phyloP scores from a whole-genome alignment of 768 basidiomycete genomes.

The Hericium rajendrae region DNA sequence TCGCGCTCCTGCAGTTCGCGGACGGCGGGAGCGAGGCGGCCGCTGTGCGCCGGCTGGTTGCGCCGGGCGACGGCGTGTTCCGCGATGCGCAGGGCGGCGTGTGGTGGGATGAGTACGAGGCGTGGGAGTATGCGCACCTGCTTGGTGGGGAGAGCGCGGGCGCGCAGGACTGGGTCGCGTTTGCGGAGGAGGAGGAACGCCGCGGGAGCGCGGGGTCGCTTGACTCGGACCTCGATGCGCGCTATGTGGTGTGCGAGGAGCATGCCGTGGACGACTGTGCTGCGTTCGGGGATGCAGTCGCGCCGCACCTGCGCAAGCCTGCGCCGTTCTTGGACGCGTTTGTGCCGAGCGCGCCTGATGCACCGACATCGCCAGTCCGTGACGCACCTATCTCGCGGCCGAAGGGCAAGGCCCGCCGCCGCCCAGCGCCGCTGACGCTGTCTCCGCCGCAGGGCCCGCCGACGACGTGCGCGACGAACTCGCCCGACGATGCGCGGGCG shows the following conservation, averaged over 20 bases:
- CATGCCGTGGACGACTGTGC: not conserved
- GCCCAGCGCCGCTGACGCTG: not conserved
- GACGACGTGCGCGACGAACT: not conserved
- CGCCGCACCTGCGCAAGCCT: not conserved
- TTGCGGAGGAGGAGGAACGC: not conserved
- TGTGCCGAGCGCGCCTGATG: not conserved
- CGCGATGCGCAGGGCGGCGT: slow-evolving; percentile 52
- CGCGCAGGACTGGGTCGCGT: not conserved
- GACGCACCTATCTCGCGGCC: not conserved
- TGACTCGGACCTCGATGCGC: not conserved
- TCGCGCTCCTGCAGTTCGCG: slow-evolving; percentile 59
- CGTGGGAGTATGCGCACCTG: slow-evolving; percentile 57
- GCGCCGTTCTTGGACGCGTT: not conserved
- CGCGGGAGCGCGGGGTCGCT: not conserved
- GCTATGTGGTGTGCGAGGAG: not conserved
- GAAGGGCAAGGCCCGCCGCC: not conserved
- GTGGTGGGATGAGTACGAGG: slow-evolving; percentile 68
- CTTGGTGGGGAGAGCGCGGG: slow-evolving; percentile 19
- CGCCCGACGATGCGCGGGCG: not conserved
- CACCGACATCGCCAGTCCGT: not conserved
- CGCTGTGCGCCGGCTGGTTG: slow-evolving; percentile 35
- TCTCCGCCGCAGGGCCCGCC: not conserved
- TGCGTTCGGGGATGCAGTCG: not conserved
- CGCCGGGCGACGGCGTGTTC: slow-evolving; percentile 40
- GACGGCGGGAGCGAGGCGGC: slow-evolving; percentile 53